Base-by-base conservation (phyloP, 257 asterid genomes). In the Paraleonurus japonicus region DNA sequence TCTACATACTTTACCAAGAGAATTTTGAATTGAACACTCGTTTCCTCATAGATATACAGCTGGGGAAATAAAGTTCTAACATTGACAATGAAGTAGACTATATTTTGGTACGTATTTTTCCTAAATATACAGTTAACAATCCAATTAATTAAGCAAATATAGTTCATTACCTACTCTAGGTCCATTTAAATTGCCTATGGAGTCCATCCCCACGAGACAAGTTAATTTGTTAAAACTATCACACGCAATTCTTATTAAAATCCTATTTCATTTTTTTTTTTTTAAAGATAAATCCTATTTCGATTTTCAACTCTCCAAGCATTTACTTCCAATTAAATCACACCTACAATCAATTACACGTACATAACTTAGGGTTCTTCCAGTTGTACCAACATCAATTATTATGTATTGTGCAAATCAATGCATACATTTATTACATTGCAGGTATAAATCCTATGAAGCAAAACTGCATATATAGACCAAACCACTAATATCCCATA, bases 391-490 rank as follows among this genome's bases (percentile, higher is more conserved):
- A 43, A n/a, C 51, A 43, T 43, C 51, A 43, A 43, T 43, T 75
- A 15, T 16, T 27, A 50, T n/a, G 43, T 30, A 24, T 48, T 75
- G 60, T 60, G 71, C 75, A 53, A 65, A 48, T 61, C 35, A 75
- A 61, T 53, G 54, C 76, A 20, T 11, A 47, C 73, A 70, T 70
- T 70, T 70, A 70, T 17, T 2, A 41, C 39, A 39, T n/a, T 60
- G 54, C 76, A 69, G 55, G 61, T 58, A 53, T 61, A 62, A 70
- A 27, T 70, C 60, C 33, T 32, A 71, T 26, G 58, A 57, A 58
- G 23, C n/a, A 60, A 26, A 70, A 73, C 17, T 73, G 35, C 37
- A 74, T n/a, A 74, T n/a, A 26, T 39, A 54, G 59, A 37, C 47
- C 35, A 50, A 13, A 35, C 28, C 60, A 20, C 27, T 37, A 35